Evolutionary conservation across 2,329 filamentous ascomycete species (phyloP), one percentile per base, ranked within the genome.

Genomic region (Tolypocladium inflatum): DNA sequence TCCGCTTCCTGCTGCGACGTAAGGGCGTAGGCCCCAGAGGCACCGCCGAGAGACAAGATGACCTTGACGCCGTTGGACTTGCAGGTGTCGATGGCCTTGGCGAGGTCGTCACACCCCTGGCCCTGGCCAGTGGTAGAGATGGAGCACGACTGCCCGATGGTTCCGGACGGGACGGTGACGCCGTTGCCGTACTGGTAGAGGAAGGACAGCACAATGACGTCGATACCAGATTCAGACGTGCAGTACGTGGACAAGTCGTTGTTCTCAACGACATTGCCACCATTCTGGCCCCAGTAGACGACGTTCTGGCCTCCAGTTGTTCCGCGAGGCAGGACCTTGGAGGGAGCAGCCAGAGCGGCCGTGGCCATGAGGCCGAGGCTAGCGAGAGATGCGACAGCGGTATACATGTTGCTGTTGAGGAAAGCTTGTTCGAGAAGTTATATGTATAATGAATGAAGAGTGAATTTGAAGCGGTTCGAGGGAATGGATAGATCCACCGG

Each of bases 151-250:
- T 73, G 68, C 37, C 74, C 74, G 54, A 77, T 70, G 9, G 67
- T 70, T 21, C 75, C 75, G 10, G 70, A 71, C 15, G 75, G 67
- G 37, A 74, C 73, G n/a, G 60, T 65, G 35, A 64, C 62, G 11
- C 69, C 72, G 56, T 66, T 69, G 30, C 73, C 72, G 56, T 66
- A 78, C 37, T 68, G 55, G 63, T 74, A 76, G 8, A 78, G 60
- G 62, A 78, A 78, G 21, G 74, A 66, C 8, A 78, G 66, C 1
- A 77, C 74, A 39, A 78, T 64, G 43, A 78, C 70, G 60, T 78
- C 73, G 52, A 78, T 72, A 17, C 73, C 74, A 1, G 73, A 60
- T 10, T 65, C 63, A 0, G 67, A 59, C 13, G 65, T 70, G 60
- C 75, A 77, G 65, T 77, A 77, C 6, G 64, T 56, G 50, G 67